Evolutionary conservation across 1,284 basidiomycete genomes (phyloP).

Genomic region (Boletellus dicymbophilus): DNA sequence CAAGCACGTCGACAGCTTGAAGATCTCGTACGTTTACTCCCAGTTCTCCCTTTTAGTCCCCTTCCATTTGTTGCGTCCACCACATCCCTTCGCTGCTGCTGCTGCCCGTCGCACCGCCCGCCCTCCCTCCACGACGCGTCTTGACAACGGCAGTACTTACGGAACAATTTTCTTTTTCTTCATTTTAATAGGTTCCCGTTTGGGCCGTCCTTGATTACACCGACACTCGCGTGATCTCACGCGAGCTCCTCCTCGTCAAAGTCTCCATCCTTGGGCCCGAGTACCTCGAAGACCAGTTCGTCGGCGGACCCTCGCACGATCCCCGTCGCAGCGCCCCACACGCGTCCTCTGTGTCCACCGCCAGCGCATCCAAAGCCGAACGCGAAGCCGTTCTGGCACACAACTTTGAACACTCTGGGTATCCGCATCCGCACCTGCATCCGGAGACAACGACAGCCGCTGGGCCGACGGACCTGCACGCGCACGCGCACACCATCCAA

Average conservation of each 20-base stretch:
- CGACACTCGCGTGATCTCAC: conserved; percentile 84
- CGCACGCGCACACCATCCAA: too few relatives aligned
- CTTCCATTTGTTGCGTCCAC: too few relatives aligned
- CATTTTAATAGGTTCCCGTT: conserved; percentile 97
- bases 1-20: conserved; percentile 94
- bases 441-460: background rate
- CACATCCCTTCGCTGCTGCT: too few relatives aligned
- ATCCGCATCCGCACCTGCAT: conserved; percentile 32
- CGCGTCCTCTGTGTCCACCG: conserved; percentile 14
- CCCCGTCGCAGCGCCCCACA: conserved; percentile 43
- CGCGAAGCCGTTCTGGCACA: conserved; percentile 72
- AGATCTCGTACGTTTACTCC: conserved; percentile 70
- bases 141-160: too few relatives aligned
- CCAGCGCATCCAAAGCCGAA: conserved; percentile 53
- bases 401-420: conserved; percentile 68
- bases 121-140: background rate
- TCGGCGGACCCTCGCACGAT: conserved; percentile 81
- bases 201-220: conserved; percentile 99
- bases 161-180: too few relatives aligned
- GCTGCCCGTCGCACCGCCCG: background rate
- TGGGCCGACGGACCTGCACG: background rate
- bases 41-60: background rate
- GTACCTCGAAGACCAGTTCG: conserved; percentile 90
- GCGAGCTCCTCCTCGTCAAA: conserved; percentile 89
- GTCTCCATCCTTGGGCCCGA: conserved; percentile 97